Base-by-base conservation (phyloP, 768 basidiomycete species). In the Leccinum fibrillosum region DNA sequence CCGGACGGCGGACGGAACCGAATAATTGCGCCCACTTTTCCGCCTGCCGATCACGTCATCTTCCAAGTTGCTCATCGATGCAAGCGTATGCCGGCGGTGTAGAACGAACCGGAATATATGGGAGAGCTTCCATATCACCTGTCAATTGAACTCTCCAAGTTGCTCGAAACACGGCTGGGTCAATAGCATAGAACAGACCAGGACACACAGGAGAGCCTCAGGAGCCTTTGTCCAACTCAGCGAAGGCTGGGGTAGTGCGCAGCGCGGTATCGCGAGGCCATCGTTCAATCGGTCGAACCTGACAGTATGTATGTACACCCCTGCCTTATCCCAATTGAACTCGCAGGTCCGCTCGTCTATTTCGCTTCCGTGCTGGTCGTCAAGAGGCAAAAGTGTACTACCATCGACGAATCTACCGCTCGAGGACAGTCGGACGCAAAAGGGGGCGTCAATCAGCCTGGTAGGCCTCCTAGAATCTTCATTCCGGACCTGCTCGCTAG, bases 241-340 rank as follows among this genome's bases (percentile, higher is more conserved):
- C 10, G n/a, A 21, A 21, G n/a, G 44, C 44, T 21, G 44, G 44
- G n/a, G 19, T 12, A 45, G 19, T 45, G 44, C 19, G 19, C 44
- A 45, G 44, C 44, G 11, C 19, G 11, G 44, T 21, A 45, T 45
- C 44, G 19, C 8, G 19, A 64, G 32, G 6, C 37, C 23, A 48
- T 25, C 23, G 10, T 2, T 19, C 48, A 30, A 12, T 47, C 35
- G 1, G 17, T 19, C 2, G 9, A 13, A 42, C 5, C 8, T 0
- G 50, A 13, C 62, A 42, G 30, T 32, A 32, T 30, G 9, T 42
- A 64, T 64, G 55, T 52, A 52, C 21, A 15, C 5, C 3, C n/a
- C 21, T 35, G 11, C n/a, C 42, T 37, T 25, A 35, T 1, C 26
- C 32, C 26, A 32, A 34, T 19, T 17, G 17, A 47, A 19, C 37